A percentile compares a stretch with the other conserved stretches of the same genome.
phyloP scores from a whole-genome alignment of 495 filamentous ascomycete genomes.

The Hypoxylon intermedium region DNA sequence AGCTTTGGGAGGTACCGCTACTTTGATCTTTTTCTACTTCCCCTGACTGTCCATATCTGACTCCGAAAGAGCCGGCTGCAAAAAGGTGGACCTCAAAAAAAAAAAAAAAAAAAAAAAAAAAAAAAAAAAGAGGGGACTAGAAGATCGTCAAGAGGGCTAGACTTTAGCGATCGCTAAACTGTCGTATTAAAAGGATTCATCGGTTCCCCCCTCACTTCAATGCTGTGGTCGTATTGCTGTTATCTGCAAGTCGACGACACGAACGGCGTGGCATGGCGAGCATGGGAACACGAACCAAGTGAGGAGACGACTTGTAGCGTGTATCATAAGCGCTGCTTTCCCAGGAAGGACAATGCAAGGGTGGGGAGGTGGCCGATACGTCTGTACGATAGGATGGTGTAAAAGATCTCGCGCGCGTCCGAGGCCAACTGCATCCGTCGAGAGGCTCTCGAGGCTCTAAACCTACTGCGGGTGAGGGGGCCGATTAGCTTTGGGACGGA shows the following conservation, averaged over 20 bases:
- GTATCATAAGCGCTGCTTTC: slow-evolving; percentile 33
- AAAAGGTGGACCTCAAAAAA: too few relatives aligned
- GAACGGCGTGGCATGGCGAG: slow-evolving; percentile 20
- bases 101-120: too few relatives aligned
- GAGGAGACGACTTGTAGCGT: slow-evolving; percentile 21
- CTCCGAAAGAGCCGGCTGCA: slow-evolving; percentile 25
- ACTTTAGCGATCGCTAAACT: neutral
- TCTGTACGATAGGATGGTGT: neutral
- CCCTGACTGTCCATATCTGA: neutral
- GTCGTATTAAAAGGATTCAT: slow-evolving; percentile 17
- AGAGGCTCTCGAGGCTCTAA: slow-evolving; percentile 30
- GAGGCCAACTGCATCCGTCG: slow-evolving; percentile 27
- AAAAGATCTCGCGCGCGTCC: slow-evolving; percentile 13
- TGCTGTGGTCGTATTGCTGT: slow-evolving; percentile 15
- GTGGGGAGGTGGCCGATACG: slow-evolving; percentile 17
- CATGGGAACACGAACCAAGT: slow-evolving; percentile 32
- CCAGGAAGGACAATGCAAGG: slow-evolving; percentile 10
- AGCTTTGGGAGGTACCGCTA: slow-evolving; percentile 28
- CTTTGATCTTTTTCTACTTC: slow-evolving; percentile 13
- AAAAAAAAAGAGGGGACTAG: slow-evolving; percentile 6
- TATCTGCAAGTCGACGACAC: slow-evolving; percentile 22
- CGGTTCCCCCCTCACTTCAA: slow-evolving; percentile 8
- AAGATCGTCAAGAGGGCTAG: neutral
- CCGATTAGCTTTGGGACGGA: slow-evolving; percentile 23
- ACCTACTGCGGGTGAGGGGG: slow-evolving; percentile 23